Evolutionary conservation across 371 early-diverging fungal species (phyloP).

Genomic region (Mucor saturninus): DNA sequence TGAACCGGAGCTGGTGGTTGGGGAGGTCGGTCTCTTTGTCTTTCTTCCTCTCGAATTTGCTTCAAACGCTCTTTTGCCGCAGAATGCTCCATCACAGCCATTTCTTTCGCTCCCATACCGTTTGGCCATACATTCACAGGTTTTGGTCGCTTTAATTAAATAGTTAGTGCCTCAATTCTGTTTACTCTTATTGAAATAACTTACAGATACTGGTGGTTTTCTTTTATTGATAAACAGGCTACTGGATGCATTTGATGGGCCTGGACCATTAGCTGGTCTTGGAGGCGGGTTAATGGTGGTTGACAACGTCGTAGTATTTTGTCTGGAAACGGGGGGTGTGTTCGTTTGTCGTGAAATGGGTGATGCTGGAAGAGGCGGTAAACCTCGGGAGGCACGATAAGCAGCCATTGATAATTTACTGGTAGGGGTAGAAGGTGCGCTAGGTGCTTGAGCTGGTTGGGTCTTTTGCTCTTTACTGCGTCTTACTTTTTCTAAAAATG

Average conservation of each 20-base stretch:
- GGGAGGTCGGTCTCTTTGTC: not conserved
- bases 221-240: conserved; percentile 32
- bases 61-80: conserved; percentile 23
- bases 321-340: not conserved
- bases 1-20: not conserved
- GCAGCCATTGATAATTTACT: conserved; percentile 14
- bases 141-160: conserved; percentile 14
- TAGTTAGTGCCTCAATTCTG: not conserved
- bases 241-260: not conserved
- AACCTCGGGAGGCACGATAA: conserved; percentile 30
- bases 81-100: conserved; percentile 22
- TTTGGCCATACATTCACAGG: conserved; percentile 7
- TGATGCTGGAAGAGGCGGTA: conserved; percentile 11
- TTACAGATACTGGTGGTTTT: conserved; percentile 6
- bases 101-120: conserved; percentile 24
- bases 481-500: conserved; percentile 24
- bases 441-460: not conserved
- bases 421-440: not conserved
- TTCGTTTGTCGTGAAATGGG: not conserved
- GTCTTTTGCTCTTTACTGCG: conserved; percentile 8
- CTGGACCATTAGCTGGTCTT: not conserved
- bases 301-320: not conserved
- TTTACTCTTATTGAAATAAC: not conserved
- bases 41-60: conserved; percentile 19
- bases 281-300: too few relatives aligned